Base-by-base conservation (phyloP, 805 yeast species). In the Pichia nakasei region DNA sequence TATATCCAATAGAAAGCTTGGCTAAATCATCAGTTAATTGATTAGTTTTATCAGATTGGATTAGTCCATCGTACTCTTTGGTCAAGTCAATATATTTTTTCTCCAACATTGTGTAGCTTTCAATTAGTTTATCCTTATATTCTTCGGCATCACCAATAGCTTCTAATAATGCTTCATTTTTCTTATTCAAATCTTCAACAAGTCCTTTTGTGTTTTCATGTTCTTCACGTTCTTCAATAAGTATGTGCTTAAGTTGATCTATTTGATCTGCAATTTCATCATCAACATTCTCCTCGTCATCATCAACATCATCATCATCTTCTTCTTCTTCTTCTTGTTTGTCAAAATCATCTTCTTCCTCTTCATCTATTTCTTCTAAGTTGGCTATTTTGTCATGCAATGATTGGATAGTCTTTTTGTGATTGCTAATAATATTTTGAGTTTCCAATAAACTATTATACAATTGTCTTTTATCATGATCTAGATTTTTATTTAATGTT, bases 11-110 rank as follows among this genome's bases (percentile, higher is more conserved):
- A 0, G 68, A 54, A 4, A 69, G 55, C n/a, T 64, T 58, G 34
- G 63, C 63, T 42, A 71, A 57, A 44, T 68, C 73, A n/a, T 59
- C 49, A 21, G 65, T 62, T 13, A 68, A 65, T 36, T 60, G 61
- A 5, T 56, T 48, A 24, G 57, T 50, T 4, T 51, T 53, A 11
- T 47, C 35, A 15, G 46, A 38, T 17, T 44, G 44, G n/a, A 42
- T 18, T 7, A 43, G 19, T 13, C 47, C 31, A 6, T 44, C 52
- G 45, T 38, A 40, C 32, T 27, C 46, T 2, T 21, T 37, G 6
- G 39, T 35, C 6, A 50, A 42, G 17, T 44, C 45, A 21, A 46
- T 49, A 48, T 44, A 50, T 43, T 47, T 55, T 38, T 39, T 44
- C 59, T 49, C 67, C 60, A 41, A 37, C 4, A 46, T 43, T 29